Conservation (phyloP, 768 basidiomycete genomes). For the Trametes villosa region DNA sequence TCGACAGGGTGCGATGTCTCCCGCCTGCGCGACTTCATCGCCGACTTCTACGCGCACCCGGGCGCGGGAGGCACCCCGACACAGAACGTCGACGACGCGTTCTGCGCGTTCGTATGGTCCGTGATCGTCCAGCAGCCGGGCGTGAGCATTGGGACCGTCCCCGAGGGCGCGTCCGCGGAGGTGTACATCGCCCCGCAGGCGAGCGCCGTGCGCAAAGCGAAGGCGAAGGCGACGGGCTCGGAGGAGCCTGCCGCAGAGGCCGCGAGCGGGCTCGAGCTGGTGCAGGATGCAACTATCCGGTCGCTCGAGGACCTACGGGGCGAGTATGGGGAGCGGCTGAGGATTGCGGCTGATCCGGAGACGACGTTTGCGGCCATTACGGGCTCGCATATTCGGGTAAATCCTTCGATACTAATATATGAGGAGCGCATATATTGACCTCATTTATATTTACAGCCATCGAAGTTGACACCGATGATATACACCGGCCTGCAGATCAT, state of each 20-base stretch:
- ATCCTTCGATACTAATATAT: slow-evolving; percentile 33
- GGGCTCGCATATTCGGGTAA: slow-evolving; percentile 81
- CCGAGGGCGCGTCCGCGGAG: slow-evolving; percentile 61
- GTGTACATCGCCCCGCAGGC: slow-evolving; percentile 81
- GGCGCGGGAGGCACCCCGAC: slow-evolving; percentile 36
- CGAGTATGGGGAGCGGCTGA: slow-evolving; percentile 63
- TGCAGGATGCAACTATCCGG: slow-evolving; percentile 58
- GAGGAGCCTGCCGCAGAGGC: slow-evolving; percentile 48
- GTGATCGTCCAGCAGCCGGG: slow-evolving; percentile 75
- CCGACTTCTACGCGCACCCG: slow-evolving; percentile 61
- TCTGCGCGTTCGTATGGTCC: slow-evolving; percentile 83
- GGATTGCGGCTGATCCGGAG: slow-evolving; percentile 77
- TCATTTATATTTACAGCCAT: slow-evolving; percentile 49
- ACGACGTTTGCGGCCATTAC: slow-evolving; percentile 80
- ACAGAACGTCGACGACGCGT: slow-evolving; percentile 75
- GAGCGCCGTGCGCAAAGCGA: slow-evolving; percentile 68
- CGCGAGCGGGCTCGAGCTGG: slow-evolving; percentile 51
- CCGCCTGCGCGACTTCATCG: slow-evolving; percentile 72
- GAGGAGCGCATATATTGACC: background rate
- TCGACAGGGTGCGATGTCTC: slow-evolving; percentile 74
- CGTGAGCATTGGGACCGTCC: slow-evolving; percentile 73
- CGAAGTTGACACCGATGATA: slow-evolving; percentile 83
- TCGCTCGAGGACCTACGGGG: slow-evolving; percentile 59
- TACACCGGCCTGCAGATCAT: slow-evolving; percentile 85
- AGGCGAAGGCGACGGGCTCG: slow-evolving; percentile 55